Base-by-base conservation (phyloP, 2,329 filamentous ascomycete species). In the Ascochyta lentis region DNA sequence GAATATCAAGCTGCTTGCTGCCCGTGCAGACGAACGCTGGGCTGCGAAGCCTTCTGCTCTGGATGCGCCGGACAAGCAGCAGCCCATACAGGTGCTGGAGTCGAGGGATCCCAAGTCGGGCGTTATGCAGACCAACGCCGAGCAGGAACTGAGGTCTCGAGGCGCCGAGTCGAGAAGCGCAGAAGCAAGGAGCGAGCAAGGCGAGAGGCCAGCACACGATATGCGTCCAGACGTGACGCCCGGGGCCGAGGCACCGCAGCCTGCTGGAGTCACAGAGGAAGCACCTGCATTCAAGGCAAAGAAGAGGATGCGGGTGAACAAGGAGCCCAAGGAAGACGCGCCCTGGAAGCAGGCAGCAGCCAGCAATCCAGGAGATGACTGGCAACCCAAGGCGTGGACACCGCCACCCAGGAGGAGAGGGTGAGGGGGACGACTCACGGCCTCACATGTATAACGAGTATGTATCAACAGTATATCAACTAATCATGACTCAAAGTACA, bases 1-100 rank as follows among this genome's bases (percentile, higher is more conserved):
- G n/a, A 80, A 80, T 54, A 82, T 88, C 65, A 87, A 86, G 68
- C 67, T 83, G 46, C 80, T 88, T 22, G 86, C 85, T 3, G 80
- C 78, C 42, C 74, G 83, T 39, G 86, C 86, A 35, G 86, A 88
- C 67, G 83, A 83, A 58, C 77, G 84, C 59, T 89, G 86, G 86
- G 84, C 81, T 8, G 80, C 79, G 44, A 83, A 86, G 61, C 80
- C 84, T 1, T 85, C 83, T 4, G 83, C 79, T 55, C 79, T 88
- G 34, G 85, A 88, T 65, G 78, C 78, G 49, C 85, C 84, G 1
- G 75, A 79, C 38, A 78, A 76, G 34, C 77, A 81, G 51, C 80
- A 83, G 54, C 76, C 80, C 3, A 63, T 68, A n/a, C 79, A 80
- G 38, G 76, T 79, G 37, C 76, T 80, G 12, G 73, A 76, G 34